Conservation (phyloP, 805 yeast species). For the Lipomyces yamanashiensis region DNA sequence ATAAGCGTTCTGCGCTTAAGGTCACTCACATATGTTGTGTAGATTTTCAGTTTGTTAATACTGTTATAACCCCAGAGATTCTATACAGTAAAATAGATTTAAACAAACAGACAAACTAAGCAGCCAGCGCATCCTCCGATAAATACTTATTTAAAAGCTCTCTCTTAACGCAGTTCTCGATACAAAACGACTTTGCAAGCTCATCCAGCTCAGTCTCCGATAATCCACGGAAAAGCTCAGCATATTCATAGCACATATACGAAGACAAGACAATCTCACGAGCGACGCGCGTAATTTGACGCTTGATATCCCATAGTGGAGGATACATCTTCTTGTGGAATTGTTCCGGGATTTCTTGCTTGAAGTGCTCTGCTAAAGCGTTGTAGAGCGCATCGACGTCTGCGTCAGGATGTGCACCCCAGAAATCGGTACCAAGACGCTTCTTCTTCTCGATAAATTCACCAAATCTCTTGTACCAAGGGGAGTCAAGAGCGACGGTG, state of each 20-base stretch:
- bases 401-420: constrained; percentile 57
- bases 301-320: constrained; percentile 47
- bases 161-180: constrained; percentile 53
- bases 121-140: constrained; percentile 12
- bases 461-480: constrained; percentile 52
- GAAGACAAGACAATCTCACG: constrained; percentile 54
- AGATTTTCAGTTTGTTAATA: no score
- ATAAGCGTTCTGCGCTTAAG: no score
- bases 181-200: constrained; percentile 56
- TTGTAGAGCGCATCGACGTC: constrained; percentile 50
- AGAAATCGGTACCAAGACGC: constrained; percentile 53
- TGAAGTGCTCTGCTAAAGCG: constrained; percentile 48
- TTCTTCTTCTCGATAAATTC: constrained; percentile 52
- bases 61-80: no score
- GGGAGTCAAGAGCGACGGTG: constrained; percentile 52
- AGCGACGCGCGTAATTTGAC: constrained; percentile 49
- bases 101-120: neutral
- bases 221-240: constrained; percentile 51
- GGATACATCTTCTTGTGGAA: constrained; percentile 52
- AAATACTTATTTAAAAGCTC: constrained; percentile 47
- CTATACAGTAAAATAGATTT: no score
- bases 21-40: no score
- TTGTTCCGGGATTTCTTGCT: constrained; percentile 51
- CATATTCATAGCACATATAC: constrained; percentile 53
- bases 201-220: constrained; percentile 55